Evolutionary conservation across 2,329 filamentous ascomycete species (phyloP).

Genomic region (Diatrype stigma): DNA sequence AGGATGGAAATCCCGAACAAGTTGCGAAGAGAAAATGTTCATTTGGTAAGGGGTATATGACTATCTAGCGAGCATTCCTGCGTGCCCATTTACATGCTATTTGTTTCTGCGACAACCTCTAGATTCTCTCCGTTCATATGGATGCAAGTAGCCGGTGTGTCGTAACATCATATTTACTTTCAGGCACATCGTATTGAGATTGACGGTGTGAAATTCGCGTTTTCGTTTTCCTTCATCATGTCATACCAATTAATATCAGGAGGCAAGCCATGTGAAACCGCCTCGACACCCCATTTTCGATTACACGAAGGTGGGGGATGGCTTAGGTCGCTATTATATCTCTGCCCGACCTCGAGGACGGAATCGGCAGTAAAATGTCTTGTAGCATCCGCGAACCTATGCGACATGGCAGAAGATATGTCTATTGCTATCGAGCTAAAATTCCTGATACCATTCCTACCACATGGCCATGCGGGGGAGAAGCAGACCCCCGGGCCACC

Average conservation of each 20-base stretch:
- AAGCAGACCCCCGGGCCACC: background rate
- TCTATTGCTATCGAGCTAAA: constrained; percentile 30
- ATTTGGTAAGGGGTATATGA: background rate
- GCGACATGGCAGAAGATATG: constrained; percentile 24
- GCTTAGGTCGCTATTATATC: too few species aligned
- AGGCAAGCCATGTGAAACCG: background rate
- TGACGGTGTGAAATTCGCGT: background rate
- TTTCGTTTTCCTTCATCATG: background rate
- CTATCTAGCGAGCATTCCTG: background rate
- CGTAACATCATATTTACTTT: background rate
- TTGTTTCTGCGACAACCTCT: background rate
- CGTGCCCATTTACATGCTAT: background rate
- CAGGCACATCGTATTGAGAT: background rate
- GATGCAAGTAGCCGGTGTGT: background rate
- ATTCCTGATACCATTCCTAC: constrained; percentile 25
- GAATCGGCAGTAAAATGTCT: too few species aligned
- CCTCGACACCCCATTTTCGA: background rate
- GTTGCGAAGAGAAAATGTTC: background rate
- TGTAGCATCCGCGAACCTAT: background rate
- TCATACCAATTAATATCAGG: background rate
- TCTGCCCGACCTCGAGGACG: too few species aligned
- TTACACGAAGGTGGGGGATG: background rate
- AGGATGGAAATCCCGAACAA: background rate
- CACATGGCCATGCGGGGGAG: background rate
- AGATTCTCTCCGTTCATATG: background rate